A percentile compares a stretch with the other conserved stretches of the same genome.
phyloP scores from a whole-genome alignment of 2,329 filamentous ascomycete genomes.

The Sporothrix brasiliensis region DNA sequence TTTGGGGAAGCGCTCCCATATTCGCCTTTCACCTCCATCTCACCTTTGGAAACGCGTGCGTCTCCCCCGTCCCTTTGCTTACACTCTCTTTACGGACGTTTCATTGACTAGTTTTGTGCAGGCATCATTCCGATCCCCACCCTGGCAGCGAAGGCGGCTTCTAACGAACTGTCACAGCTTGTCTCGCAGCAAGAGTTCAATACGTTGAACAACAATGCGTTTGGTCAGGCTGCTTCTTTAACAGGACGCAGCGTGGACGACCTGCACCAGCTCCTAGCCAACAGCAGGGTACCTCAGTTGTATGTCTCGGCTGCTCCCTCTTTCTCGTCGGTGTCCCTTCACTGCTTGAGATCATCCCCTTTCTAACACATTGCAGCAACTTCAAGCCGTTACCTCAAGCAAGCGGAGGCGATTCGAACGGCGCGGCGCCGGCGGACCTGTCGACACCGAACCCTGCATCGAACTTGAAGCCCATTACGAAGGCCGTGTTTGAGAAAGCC shows the following conservation, averaged over 20 bases:
- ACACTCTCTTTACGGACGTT: not conserved
- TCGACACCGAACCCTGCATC: constrained; percentile 44
- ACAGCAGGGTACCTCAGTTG: constrained; percentile 72
- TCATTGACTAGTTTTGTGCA: constrained; percentile 41
- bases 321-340: not conserved
- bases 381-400: constrained; percentile 57
- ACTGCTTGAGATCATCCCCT: not conserved
- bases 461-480: constrained; percentile 55
- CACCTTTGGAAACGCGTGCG: constrained; percentile 75
- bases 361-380: constrained; percentile 49
- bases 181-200: constrained; percentile 62
- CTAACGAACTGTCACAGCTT: constrained; percentile 54
- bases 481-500: constrained; percentile 52
- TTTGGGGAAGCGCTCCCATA: constrained; percentile 79
- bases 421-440: constrained; percentile 31
- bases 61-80: constrained; percentile 24
- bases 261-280: constrained; percentile 69
- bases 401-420: constrained; percentile 37
- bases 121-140: constrained; percentile 68
- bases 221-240: constrained; percentile 20
- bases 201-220: constrained; percentile 68
- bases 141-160: constrained; percentile 59
- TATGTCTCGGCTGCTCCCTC: constrained; percentile 43
- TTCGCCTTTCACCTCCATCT: constrained; percentile 77
- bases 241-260: constrained; percentile 70